A percentile compares a stretch with the other conserved stretches of the same genome.
phyloP scores from a whole-genome alignment of 192 early-diverging fungal genomes.

The Spizellomyces punctatus region DNA sequence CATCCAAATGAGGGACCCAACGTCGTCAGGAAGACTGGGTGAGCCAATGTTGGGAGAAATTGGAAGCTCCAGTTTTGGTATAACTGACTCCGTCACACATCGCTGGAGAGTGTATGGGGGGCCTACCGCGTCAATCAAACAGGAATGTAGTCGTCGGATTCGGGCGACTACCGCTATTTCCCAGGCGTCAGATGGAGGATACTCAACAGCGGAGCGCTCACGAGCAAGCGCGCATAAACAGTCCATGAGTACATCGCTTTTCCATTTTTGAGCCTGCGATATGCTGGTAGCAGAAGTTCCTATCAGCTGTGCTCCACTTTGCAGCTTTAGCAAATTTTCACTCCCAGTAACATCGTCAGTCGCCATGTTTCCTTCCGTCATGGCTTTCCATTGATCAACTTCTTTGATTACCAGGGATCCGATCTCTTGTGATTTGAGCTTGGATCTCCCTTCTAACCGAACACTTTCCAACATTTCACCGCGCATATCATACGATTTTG shows the following conservation, averaged over 20 bases:
- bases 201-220: neutral
- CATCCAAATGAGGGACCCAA: slow-evolving; percentile 4
- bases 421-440: slow-evolving; percentile 22
- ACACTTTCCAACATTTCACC: neutral
- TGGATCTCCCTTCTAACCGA: neutral
- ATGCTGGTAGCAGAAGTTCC: neutral
- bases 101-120: slow-evolving; percentile 24
- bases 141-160: slow-evolving; percentile 17
- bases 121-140: slow-evolving; percentile 31
- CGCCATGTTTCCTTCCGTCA: neutral
- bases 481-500: neutral
- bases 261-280: neutral
- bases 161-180: neutral
- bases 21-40: slow-evolving; percentile 14
- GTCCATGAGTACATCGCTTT: neutral
- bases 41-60: neutral
- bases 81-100: slow-evolving; percentile 5
- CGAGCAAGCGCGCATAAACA: slow-evolving; percentile 6
- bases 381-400: neutral
- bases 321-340: neutral
- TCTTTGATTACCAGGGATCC: neutral
- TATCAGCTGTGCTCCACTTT: neutral
- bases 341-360: neutral
- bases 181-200: slow-evolving; percentile 5
- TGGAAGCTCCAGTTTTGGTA: slow-evolving; percentile 3